Base-by-base conservation (phyloP, 2,329 filamentous ascomycete species). In the Exophiala alcalophila region DNA sequence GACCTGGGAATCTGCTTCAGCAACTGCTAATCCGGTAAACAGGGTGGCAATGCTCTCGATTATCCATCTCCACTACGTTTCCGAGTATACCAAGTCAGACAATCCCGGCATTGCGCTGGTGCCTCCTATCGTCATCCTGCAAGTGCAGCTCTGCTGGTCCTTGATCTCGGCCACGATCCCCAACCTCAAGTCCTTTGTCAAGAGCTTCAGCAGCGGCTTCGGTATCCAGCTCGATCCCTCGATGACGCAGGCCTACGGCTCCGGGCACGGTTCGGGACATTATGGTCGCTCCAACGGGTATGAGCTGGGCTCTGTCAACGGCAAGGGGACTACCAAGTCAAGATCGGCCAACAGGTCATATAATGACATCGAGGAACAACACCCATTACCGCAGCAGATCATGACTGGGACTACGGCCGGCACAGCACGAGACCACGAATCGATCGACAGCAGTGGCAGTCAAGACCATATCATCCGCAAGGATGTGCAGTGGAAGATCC, bases 81-180 rank as follows among this genome's bases (percentile, higher is more conserved):
- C 54, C 37, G 50, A 38, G 29, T 61, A 39, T 37, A 43, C 54
- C 31, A 33, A 44, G 12, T 29, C 56, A 7, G 44, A 50, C 14
- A 61, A 69, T 41, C 49, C 58, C 1, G 60, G 59, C 4, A 51
- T 67, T 10, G 52, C 54, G 33, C 54, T 61, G 24, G 59, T 61
- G 3, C 47, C 63, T 12, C 56, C 61, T 3, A 49, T 60, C 19
- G 60, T 69, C 37, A 57, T 60, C 43, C 61, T 64, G 12, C 60
- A 66, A 40, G 57, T 65, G 27, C 56, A 69, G 26, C 56, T 70
- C 16, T 61, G 65, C 21, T 67, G 62, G 54, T 64, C 65, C 11
- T 58, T 71, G 18, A 66, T 67, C 44, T 57, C 64, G 0, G 63
- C 64, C 26, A 70, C 66, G 0, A 56, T 70, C 10, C 65, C 66